Evolutionary conservation across 768 basidiomycete species (phyloP).

Genomic region (Termitomyces sp.): DNA sequence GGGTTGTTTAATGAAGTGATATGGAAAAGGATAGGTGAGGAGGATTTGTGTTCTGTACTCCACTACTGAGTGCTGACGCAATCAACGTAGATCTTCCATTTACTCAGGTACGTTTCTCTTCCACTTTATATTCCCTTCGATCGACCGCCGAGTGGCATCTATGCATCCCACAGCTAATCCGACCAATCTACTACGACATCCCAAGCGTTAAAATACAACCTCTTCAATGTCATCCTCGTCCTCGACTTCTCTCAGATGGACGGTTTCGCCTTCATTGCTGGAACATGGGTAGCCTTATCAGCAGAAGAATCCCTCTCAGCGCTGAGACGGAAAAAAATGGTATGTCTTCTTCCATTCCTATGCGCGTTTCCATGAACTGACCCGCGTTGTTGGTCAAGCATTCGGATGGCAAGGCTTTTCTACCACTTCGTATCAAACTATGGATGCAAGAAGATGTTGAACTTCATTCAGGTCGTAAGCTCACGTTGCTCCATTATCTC

Average conservation of each 20-base stretch:
- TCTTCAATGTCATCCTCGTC: constrained; percentile 80
- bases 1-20: too few species aligned
- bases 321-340: constrained; percentile 50
- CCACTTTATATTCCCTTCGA: not conserved
- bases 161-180: constrained; percentile 62
- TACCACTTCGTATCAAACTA: too few species aligned
- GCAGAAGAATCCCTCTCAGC: constrained; percentile 70
- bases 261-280: constrained; percentile 60
- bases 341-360: constrained; percentile 14
- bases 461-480: too few species aligned
- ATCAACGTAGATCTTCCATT: too few species aligned
- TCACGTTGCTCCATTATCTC: too few species aligned
- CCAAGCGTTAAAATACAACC: constrained; percentile 67
- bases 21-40: too few species aligned
- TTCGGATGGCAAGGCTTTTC: too few species aligned
- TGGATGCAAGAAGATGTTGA: too few species aligned
- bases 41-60: too few species aligned
- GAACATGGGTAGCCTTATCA: constrained; percentile 75
- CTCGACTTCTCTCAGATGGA: constrained; percentile 72
- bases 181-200: constrained; percentile 78
- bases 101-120: too few species aligned
- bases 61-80: too few species aligned
- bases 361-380: not conserved
- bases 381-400: not conserved
- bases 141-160: not conserved